phyloP scores from a whole-genome alignment of 164 flowering plant species.

The Vitis vinifera region ASM3070453v1 NC_081817.1:28397501-28398000 shows the following conservation, averaged over 20 bases:
- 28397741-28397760: not conserved
- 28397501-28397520: too few species aligned
- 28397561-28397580: not conserved
- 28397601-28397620: slow-evolving; percentile 35
- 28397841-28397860: slow-evolving; percentile 82
- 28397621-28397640: slow-evolving; percentile 86
- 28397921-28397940: slow-evolving; percentile 21
- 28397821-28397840: slow-evolving; percentile 91
- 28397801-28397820: slow-evolving; percentile 85
- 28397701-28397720: slow-evolving; percentile 53
- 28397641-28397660: slow-evolving; percentile 92
- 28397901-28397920: slow-evolving; percentile 23
- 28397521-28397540: too few species aligned
- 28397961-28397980: slow-evolving; percentile 13
- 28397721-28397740: not conserved
- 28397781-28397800: slow-evolving; percentile 76
- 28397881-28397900: slow-evolving; percentile 52
- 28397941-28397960: slow-evolving; percentile 18
- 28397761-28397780: slow-evolving; percentile 2
- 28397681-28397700: slow-evolving; percentile 86
- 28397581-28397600: not conserved
- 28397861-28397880: slow-evolving; percentile 35
- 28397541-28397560: not conserved
- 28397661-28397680: slow-evolving; percentile 88
- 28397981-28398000: slow-evolving; percentile 30